A percentile compares a stretch with the other conserved stretches of the same genome.
Evolutionary conservation across 352 stramenopile genomes (phyloP).

Genomic region (Phytophthora macrochlamydospora): DNA sequence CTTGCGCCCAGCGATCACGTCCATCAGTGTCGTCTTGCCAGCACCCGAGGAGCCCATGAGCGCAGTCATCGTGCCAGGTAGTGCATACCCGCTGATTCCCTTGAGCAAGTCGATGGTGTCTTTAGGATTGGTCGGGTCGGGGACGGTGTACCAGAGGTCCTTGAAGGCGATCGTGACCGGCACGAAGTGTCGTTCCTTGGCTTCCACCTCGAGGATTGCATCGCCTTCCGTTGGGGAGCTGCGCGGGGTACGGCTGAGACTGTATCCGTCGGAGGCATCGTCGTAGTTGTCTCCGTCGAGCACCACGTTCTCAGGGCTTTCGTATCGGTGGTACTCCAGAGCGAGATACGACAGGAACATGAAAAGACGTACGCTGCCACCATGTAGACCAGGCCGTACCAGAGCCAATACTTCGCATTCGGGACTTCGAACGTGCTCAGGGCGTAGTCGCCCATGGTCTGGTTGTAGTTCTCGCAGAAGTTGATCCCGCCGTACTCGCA

Average conservation of each 20-base stretch:
- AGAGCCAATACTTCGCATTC: constrained; percentile 25
- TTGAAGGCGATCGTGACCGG: constrained; percentile 23
- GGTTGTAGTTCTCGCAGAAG: constrained; percentile 29
- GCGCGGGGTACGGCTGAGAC: neutral
- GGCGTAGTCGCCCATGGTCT: constrained; percentile 28
- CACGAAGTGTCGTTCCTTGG: no score
- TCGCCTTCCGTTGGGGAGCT: no score
- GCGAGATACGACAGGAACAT: constrained; percentile 20
- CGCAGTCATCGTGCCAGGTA: constrained; percentile 63
- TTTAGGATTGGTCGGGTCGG: constrained; percentile 15
- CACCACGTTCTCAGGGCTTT: constrained; percentile 15
- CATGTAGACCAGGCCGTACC: constrained; percentile 29
- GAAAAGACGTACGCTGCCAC: constrained; percentile 18
- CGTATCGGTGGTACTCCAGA: constrained; percentile 18
- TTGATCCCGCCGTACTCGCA: constrained; percentile 28
- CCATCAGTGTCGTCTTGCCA: constrained; percentile 95
- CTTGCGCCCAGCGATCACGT: constrained; percentile 95
- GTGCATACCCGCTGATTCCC: constrained; percentile 52
- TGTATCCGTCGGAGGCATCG: neutral
- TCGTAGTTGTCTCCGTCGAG: neutral
- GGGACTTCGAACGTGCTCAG: constrained; percentile 33
- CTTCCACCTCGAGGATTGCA: no score
- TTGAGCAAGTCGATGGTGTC: constrained; percentile 58
- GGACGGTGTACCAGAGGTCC: constrained; percentile 26
- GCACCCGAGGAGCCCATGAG: constrained; percentile 80